These are phyloP conservation scores for Tagetes patula DNA, from an alignment of 129 eudicot genomes.

Conservation along the genomic window DNA sequence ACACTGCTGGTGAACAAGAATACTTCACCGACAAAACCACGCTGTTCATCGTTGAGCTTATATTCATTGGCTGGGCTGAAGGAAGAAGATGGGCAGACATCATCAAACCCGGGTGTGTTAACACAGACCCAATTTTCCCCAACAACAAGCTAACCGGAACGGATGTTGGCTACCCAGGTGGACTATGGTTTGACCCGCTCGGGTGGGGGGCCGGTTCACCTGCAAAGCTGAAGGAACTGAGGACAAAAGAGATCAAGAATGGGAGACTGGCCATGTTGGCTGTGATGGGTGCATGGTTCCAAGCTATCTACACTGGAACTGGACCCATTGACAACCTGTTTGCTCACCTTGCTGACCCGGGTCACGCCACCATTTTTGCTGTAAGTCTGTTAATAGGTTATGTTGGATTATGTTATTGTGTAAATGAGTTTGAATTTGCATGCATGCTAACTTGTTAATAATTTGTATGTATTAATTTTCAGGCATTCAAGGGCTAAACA, in stretches of 20 bases:
- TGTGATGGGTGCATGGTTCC: slow-evolving; percentile 99
- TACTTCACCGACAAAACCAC: slow-evolving; percentile 98
- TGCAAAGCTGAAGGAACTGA: slow-evolving; percentile 77
- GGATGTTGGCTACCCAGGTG: slow-evolving; percentile 98
- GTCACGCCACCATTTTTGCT: slow-evolving; percentile 96
- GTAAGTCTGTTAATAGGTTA: slow-evolving; percentile 47
- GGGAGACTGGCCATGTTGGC: slow-evolving; percentile 98
- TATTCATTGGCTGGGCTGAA: slow-evolving; percentile 97
- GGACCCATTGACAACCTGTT: slow-evolving; percentile 98
- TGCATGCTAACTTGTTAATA: background rate
- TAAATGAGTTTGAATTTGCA: background rate
- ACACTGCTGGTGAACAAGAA: slow-evolving; percentile 94
- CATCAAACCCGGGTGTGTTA: slow-evolving; percentile 85
- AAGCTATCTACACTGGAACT: slow-evolving; percentile 85
- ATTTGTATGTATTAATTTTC: slow-evolving; percentile 20
- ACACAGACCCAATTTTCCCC: slow-evolving; percentile 99
- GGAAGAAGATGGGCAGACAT: slow-evolving; percentile 99
- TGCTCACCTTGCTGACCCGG: slow-evolving; percentile 98
- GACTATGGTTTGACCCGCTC: slow-evolving; percentile 96
- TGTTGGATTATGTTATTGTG: background rate
- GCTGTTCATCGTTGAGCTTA: slow-evolving; percentile 67
- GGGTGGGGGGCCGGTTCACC: slow-evolving; percentile 92
- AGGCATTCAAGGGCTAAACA: slow-evolving; percentile 68
- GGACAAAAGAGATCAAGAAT: slow-evolving; percentile 97
- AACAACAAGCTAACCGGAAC: slow-evolving; percentile 99